Base-by-base conservation (phyloP, 2,329 filamentous ascomycete genomes). In the Periconia macrospinosa region DNA sequence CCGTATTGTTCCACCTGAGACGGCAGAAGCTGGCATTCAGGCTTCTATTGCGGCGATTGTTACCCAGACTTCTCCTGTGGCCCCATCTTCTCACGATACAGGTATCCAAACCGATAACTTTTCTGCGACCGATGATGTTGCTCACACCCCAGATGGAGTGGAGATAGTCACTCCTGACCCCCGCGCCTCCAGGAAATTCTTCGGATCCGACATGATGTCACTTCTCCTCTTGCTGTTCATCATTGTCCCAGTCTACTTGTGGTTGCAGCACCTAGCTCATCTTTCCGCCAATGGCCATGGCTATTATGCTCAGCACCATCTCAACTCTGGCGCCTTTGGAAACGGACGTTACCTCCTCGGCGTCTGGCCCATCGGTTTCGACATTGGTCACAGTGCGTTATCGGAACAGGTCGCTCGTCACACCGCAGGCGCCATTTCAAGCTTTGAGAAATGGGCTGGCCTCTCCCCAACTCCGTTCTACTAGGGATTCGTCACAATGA, bases 401-500 rank as follows among this genome's bases (percentile, higher is more conserved):
- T 46, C 52, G 3, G 58, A 62, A 50, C 42, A 50, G 11, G 30
- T 63, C 48, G 52, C 56, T 17, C 49, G 53, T n/a, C 45, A 40
- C 23, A 50, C 53, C 35, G 54, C 57, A 27, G 42, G 40, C 11
- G 56, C 50, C 2, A 54, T 65, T n/a, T 17, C 27, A 10, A 27
- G 20, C 30, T 40, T 62, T 19, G 61, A 63, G 27, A 37, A 47
- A 5, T 63, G 58, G 57, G 56, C 50, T 48, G 61, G 57, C 5
- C 30, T 54, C 13, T 43, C 47, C 1, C 43, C 53, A 14, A 48
- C 47, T 35, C 57, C 55, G 15, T 44, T 53, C 18, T 63, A 61
- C 35, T 63, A 35, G 41, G 20, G 27, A 14, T n/a, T 13, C 42
- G 8, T 27, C 23, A 79, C 77, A 30, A 79, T 89, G 84, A 89